These are phyloP conservation scores for Colletotrichum phormii DNA, from an alignment of 2,329 filamentous ascomycete species.

Conservation along the genomic window DNA sequence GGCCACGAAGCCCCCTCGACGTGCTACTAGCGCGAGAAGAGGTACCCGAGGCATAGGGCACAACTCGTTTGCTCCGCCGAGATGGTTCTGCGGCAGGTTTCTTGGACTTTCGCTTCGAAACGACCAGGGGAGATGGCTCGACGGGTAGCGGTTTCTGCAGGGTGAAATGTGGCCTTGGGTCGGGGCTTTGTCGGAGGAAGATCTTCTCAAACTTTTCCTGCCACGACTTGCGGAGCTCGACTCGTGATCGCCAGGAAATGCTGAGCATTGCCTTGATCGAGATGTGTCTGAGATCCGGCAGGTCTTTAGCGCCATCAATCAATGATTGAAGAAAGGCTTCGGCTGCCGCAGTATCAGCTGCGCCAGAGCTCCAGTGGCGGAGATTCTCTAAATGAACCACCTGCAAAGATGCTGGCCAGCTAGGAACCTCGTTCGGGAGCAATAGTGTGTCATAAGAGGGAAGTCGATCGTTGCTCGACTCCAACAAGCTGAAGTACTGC, in stretches of 20 bases:
- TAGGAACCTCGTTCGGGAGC: constrained; percentile 72
- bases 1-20: constrained; percentile 40
- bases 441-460: constrained; percentile 80
- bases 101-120: constrained; percentile 20
- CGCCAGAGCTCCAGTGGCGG: constrained; percentile 75
- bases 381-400: constrained; percentile 81
- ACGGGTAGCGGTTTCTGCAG: constrained; percentile 32
- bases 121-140: neutral
- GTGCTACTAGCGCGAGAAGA: constrained; percentile 46
- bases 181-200: constrained; percentile 65
- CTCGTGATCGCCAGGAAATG: constrained; percentile 84
- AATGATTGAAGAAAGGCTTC: constrained; percentile 84
- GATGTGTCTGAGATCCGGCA: constrained; percentile 77
- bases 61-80: constrained; percentile 53
- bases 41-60: constrained; percentile 39
- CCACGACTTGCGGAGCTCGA: constrained; percentile 83
- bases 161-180: constrained; percentile 50
- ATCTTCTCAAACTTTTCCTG: constrained; percentile 75
- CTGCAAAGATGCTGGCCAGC: constrained; percentile 81
- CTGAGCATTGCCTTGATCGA: constrained; percentile 83
- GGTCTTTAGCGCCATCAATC: constrained; percentile 73
- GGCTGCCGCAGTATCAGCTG: constrained; percentile 75
- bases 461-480: constrained; percentile 76
- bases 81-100: constrained; percentile 39
- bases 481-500: constrained; percentile 79